Evolutionary conservation across 2,329 filamentous ascomycete species (phyloP), one percentile per base, ranked within the genome.

Genomic region (Alternaria sp.): DNA sequence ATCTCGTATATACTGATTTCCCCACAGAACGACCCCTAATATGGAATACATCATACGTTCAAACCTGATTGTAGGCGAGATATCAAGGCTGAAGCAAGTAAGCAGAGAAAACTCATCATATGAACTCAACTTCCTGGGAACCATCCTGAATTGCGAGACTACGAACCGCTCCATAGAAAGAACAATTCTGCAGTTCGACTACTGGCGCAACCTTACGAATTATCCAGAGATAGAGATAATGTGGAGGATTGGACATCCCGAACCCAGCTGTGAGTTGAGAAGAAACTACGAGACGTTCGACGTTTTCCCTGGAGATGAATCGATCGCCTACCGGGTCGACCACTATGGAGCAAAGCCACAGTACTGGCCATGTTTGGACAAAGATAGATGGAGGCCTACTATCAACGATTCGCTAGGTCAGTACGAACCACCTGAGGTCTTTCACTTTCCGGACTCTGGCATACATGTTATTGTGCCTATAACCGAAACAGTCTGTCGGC

Each of bases 11-110:
- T 30, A 12, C 28, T 30, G 5, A 30, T 6, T 30, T 12, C 1
- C 5, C 28, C 1, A 30, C 5, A 30, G 28, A 1, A 30, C 6
- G 2, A 30, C 0, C 5, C 2, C 28, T 30, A 2, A 0, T 9
- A 15, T 37, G 30, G 14, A 8, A 5, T 9, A 37, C 4, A 37
- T 37, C 15, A 37, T 37, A 37, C 33, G 15, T 2, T 9, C 33
- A 37, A 37, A 37, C 7, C 8, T 37, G 2, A 37, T 37, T 5
- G 33, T 8, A 5, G 33, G 33, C 8, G 33, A 37, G 7, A 37
- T 37, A 0, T 37, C 33, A 0, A 37, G 33, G 33, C 0, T 37
- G 15, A 37, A 4, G 15, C 33, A 37, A 5, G 0, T 2, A 37
- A n/a, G 33, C 2, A 37, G 1, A n/a, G 33, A n/a, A 2, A 37